Conservation (phyloP, 73 alveolate species). For the Tetrahymena elliotti region DNA sequence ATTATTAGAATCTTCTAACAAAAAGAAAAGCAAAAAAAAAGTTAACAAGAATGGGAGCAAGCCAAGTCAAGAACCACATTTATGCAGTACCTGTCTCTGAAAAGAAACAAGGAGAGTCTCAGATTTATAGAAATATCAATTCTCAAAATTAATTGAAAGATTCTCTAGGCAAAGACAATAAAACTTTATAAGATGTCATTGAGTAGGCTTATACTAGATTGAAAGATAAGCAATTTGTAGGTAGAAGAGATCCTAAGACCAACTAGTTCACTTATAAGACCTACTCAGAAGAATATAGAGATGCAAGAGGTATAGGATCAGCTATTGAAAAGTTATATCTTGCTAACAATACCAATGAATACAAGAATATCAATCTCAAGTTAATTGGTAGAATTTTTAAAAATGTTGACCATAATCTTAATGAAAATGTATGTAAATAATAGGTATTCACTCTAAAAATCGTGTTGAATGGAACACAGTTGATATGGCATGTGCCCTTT, state of each 20-base stretch:
- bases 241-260: not conserved
- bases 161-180: not conserved
- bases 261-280: not conserved
- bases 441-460: slow-evolving; percentile 75
- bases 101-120: slow-evolving; percentile 64
- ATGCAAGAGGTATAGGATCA: not conserved
- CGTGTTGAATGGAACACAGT: slow-evolving; percentile 80
- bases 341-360: not conserved
- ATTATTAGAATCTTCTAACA: no score
- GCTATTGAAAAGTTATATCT: not conserved
- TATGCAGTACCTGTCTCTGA: slow-evolving; percentile 61
- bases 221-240: not conserved
- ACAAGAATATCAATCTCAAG: slow-evolving; percentile 16
- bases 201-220: not conserved
- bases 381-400: slow-evolving; percentile 41
- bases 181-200: not conserved
- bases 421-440: not conserved
- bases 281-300: not conserved
- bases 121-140: slow-evolving; percentile 51
- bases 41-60: not conserved
- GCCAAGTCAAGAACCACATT: not conserved
- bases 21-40: not conserved
- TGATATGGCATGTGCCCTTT: slow-evolving; percentile 64
- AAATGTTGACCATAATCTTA: not conserved
- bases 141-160: slow-evolving; percentile 5